These are phyloP conservation scores for Ustilago vetiveriae DNA, from an alignment of 1,284 basidiomycete species.

Conservation along the genomic window DNA sequence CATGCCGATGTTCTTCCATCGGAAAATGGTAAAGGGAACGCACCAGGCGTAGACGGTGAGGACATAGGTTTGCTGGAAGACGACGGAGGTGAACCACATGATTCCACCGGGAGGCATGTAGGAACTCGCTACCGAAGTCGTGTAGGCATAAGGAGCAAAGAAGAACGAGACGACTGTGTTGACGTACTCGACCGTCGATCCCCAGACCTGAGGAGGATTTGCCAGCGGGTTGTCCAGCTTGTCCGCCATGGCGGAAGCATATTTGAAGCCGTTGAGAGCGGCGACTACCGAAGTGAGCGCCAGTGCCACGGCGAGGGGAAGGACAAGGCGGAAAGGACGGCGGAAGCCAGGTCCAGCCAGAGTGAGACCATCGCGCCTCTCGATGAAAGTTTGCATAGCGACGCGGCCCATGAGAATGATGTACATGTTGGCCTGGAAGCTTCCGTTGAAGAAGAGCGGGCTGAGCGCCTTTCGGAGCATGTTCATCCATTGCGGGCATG, in stretches of 20 bases:
- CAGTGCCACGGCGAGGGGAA: conserved; percentile 46
- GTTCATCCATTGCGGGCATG: conserved; percentile 48
- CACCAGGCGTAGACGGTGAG: conserved; percentile 51
- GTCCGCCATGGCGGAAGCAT: conserved; percentile 28
- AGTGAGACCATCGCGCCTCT: conserved; percentile 42
- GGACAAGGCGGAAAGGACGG: conserved; percentile 50
- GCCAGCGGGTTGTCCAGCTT: conserved; percentile 46
- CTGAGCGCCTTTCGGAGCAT: conserved; percentile 49
- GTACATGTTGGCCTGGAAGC: conserved; percentile 53
- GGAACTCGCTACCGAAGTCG: conserved; percentile 34
- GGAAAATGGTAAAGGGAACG: conserved; percentile 50
- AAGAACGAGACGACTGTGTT: conserved; percentile 48
- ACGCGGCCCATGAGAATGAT: conserved; percentile 54
- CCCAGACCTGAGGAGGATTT: conserved; percentile 43
- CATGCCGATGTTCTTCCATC: conserved; percentile 48
- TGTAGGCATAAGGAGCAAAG: conserved; percentile 46
- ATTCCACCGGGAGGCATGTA: conserved; percentile 49
- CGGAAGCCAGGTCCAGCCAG: conserved; percentile 54
- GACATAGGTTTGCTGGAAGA: conserved; percentile 57
- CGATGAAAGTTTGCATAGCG: conserved; percentile 48
- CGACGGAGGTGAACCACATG: conserved; percentile 53
- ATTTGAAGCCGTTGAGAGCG: conserved; percentile 40
- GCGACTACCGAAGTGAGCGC: conserved; percentile 47
- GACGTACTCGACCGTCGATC: conserved; percentile 45
- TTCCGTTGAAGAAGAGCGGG: conserved; percentile 53